Evolutionary conservation across 441 rosid genomes (phyloP), one percentile per base, ranked within the genome.

Genomic region (California macrophylla): DNA sequence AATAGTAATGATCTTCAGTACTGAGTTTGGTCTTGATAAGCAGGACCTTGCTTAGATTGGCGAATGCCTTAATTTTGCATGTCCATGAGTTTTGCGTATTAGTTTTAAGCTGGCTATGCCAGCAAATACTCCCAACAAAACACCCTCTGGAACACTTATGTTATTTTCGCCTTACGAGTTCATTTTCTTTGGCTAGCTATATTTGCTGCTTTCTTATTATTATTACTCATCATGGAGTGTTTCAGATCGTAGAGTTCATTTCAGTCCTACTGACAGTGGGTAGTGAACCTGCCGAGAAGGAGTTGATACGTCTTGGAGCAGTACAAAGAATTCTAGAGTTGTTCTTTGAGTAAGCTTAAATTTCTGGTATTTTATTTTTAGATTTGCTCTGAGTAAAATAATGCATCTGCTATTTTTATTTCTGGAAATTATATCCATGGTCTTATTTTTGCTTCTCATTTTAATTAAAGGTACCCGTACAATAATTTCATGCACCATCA

Each of bases 401-500:
- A 71, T 54, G 64, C 64, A 60, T 56, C 47, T 40, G 26, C 10
- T 68, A 20, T 34, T 12, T 26, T 70, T 15, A 58, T 28, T 3
- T 47, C 21, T 16, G 20, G 7, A 50, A 29, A 10, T 54, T 62
- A 26, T 70, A 68, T 72, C 47, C 40, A n/a, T 45, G 63, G 71
- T 69, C 80, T 83, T 74, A 82, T 69, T 66, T 61, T 45, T 42
- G 75, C 24, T 64, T 77, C 76, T 75, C 54, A 74, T 60, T 79
- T 32, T 77, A 58, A 12, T 9, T 76, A 65, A 36, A 76, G 98
- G 90, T 94, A 91, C 70, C 96, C 97, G 0, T 94, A 79, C 91
- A 94, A 94, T 80, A 94, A 90, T 66, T 90, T 87, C 79, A 82
- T 94, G 88, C 98, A 91, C 77, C 97, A 92, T 79, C 96, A 90